Evolutionary conservation across 2,329 filamentous ascomycete genomes (phyloP).

Genomic region (Pseudocercospora fuligena): DNA sequence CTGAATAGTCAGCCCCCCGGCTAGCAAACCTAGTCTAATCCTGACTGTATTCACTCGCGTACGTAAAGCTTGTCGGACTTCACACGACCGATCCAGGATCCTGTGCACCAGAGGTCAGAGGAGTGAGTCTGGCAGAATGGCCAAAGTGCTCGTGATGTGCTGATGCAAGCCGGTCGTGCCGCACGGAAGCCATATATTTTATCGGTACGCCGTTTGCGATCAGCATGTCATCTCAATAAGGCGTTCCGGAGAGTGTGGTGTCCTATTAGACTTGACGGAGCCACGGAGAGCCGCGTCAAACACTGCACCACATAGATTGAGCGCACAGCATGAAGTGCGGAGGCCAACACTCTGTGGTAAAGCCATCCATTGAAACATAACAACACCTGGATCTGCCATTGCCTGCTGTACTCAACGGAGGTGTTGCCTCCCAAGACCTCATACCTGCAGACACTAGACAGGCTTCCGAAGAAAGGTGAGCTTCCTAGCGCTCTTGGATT

Average conservation of each 20-base stretch:
- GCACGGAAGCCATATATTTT: not conserved
- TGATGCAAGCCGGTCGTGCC: not conserved
- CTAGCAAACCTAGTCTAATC: not conserved
- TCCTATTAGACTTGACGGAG: not conserved
- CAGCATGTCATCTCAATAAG: not conserved
- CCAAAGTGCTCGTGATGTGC: not conserved
- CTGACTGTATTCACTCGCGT: not conserved
- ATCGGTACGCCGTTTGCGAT: not conserved
- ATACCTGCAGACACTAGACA: too few species aligned
- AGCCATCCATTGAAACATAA: not conserved
- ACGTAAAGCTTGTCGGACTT: not conserved
- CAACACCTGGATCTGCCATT: not conserved
- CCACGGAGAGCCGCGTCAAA: conserved; percentile 5
- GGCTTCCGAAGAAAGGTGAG: too few species aligned
- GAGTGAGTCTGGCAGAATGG: not conserved
- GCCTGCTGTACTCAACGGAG: not conserved
- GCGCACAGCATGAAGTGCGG: not conserved
- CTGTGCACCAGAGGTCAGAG: not conserved
- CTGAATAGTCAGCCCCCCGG: not conserved
- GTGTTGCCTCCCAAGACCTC: too few species aligned
- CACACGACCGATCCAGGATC: not conserved
- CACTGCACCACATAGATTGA: not conserved
- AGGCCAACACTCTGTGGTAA: not conserved
- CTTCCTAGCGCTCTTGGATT: not conserved
- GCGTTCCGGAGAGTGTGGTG: not conserved